Base-by-base conservation (phyloP, 1,284 basidiomycete genomes). In the Trametes hirsuta region DNA sequence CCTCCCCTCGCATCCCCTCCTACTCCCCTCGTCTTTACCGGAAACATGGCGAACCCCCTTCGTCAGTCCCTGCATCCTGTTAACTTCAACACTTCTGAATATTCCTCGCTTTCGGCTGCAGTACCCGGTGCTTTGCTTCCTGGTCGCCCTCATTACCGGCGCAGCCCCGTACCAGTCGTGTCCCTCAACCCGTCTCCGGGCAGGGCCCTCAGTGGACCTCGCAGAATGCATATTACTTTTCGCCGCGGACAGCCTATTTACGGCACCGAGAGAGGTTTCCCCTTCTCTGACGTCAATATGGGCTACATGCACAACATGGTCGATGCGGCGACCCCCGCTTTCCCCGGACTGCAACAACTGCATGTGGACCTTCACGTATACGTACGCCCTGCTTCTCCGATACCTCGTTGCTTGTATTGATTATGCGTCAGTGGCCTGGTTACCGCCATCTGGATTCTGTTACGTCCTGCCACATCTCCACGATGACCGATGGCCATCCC, bases 341-440 rank as follows among this genome's bases (percentile, higher is more conserved):
- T 53, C 18, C 10, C 11, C 1, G 25, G 37, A 2, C 34, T 45
- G 1, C 8, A 21, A 8, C 46, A 47, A 9, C 1, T 9, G 10
- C 24, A 25, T 0, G 6, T 51, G 2, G 51, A 53, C 1, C 35
- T 61, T 15, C 21, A 25, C 6, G 50, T 61, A 10, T 18, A 25
- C 3, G 59, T 61, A 25, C 12, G 59, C 35, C 37, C 8, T 36
- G n/a, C n/a, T 11, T n/a, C 9, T 15, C n/a, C 11, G 14, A 14
- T 8, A 47, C 15, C 12, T 4, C n/a, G 4, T 21, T 30, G 9
- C n/a, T 42, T 18, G 14, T n/a, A 5, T 35, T 41, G 37, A 36
- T 0, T 14, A 6, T 8, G 9, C 8, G 12, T 35, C n/a, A 62
- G 61, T 62, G 61, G 61, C 61, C 61, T 3, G 61, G 61, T 1